These are phyloP conservation scores for Trametes cubensis DNA, from an alignment of 768 basidiomycete genomes.

Conservation along the genomic window DNA sequence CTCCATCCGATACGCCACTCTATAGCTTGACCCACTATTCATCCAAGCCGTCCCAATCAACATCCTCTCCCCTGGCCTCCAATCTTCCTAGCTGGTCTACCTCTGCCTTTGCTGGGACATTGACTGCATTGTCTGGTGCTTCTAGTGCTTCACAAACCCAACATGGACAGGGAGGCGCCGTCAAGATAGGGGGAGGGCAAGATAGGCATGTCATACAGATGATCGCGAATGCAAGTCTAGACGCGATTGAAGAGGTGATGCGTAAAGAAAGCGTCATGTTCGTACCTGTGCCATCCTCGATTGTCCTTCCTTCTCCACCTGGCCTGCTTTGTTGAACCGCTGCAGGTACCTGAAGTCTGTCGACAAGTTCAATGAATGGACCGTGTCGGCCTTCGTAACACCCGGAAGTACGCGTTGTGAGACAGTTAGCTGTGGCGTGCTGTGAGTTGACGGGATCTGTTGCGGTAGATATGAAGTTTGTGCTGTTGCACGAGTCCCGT, in stretches of 20 bases:
- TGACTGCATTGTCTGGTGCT: conserved; percentile 85
- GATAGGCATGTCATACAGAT: conserved; percentile 97
- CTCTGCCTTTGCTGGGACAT: conserved; percentile 86
- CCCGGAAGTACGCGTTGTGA: conserved; percentile 74
- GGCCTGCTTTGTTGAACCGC: conserved; percentile 13
- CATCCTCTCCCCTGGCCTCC: conserved; percentile 70
- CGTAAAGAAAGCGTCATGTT: conserved; percentile 80
- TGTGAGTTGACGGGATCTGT: conserved; percentile 25
- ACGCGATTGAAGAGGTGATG: conserved; percentile 93
- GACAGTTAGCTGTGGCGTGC: conserved; percentile 4
- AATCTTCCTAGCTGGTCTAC: conserved; percentile 91
- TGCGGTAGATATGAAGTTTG: conserved; percentile 85
- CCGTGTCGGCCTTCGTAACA: conserved; percentile 93
- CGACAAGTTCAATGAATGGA: conserved; percentile 99
- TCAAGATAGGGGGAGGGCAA: conserved; percentile 77
- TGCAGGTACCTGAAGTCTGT: conserved; percentile 91
- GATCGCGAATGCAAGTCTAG: conserved; percentile 96
- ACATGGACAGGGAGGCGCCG: conserved; percentile 63
- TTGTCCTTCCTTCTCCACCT: neutral
- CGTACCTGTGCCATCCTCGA: conserved; percentile 33
- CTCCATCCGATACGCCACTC: conserved; percentile 84
- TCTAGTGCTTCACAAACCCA: conserved; percentile 68
- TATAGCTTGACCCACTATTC: conserved; percentile 85
- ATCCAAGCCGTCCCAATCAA: conserved; percentile 61
- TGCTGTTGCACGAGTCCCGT: conserved; percentile 91